These are phyloP conservation scores for Diaporthe batatas DNA, from an alignment of 2,329 filamentous ascomycete genomes.

Conservation along the genomic window DNA sequence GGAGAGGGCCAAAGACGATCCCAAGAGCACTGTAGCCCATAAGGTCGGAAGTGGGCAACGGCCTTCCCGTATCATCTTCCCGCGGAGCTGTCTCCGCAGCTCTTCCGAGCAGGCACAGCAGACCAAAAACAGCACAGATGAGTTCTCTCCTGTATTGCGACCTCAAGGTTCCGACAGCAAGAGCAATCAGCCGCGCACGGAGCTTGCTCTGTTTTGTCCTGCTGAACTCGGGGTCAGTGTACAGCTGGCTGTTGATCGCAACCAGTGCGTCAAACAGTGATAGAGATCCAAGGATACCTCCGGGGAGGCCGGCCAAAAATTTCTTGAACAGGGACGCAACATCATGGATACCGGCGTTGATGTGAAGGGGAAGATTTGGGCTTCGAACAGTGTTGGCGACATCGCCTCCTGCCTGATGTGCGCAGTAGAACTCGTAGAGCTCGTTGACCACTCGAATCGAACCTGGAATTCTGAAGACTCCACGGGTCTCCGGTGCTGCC, in stretches of 20 bases:
- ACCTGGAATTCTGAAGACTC: constrained; percentile 74
- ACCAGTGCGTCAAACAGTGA: constrained; percentile 73
- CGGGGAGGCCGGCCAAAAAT: constrained; percentile 72
- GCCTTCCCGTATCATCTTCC: constrained; percentile 64
- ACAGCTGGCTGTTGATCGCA: constrained; percentile 69
- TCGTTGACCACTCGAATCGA: constrained; percentile 68
- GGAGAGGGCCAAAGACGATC: constrained; percentile 74
- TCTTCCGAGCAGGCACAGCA: constrained; percentile 72
- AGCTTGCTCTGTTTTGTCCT: constrained; percentile 68
- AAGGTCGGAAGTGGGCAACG: constrained; percentile 67
- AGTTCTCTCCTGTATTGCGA: constrained; percentile 73
- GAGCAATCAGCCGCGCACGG: constrained; percentile 74
- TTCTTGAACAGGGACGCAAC: constrained; percentile 77
- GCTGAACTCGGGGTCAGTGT: constrained; percentile 64
- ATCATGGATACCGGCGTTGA: constrained; percentile 72
- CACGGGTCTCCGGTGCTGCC: constrained; percentile 60
- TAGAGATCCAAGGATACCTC: constrained; percentile 75
- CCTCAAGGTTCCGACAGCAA: constrained; percentile 71
- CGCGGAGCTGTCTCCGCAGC: constrained; percentile 66
- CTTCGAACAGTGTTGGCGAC: constrained; percentile 71
- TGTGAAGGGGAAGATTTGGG: constrained; percentile 71
- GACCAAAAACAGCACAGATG: constrained; percentile 76
- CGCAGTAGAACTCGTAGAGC: constrained; percentile 75
- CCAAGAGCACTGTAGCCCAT: constrained; percentile 76
- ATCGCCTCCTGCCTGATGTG: constrained; percentile 60